Base-by-base conservation (phyloP, 225 moss, liverwort and hornwort genomes). In the Anthoceros angustus region DNA sequence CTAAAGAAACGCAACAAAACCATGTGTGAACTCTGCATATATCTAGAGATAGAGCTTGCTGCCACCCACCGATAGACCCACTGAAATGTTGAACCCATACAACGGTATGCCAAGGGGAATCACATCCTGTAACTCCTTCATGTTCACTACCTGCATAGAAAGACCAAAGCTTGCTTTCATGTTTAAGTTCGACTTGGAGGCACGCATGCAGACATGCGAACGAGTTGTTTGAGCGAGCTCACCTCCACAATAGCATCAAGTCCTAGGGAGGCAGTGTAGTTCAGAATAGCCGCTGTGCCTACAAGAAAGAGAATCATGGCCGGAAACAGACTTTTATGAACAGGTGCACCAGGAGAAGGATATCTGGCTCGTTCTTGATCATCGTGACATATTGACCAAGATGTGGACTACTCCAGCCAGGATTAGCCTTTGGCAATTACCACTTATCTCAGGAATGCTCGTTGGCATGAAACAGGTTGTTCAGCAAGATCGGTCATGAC, bases 201-300 rank as follows among this genome's bases (percentile, higher is more conserved):
- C 18, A 55, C 5, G 7, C 16, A 18, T 18, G 46, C 46, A 48
- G 18, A 48, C 18, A 18, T 12, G 46, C 46, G 23, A 7, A 18
- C 7, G 55, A 55, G 14, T 0, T 4, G 18, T 18, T 23, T 6
- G 55, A 55, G 55, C n/a, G 55, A 46, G 45, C 23, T 55, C 10
- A 94, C 94, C 91, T 95, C 94, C 74, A 95, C 75, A 74, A 88
- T 74, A 72, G 79, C 78, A 88, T 95, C 90, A 66, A 95, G 91
- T 66, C 94, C 94, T 40, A 95, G 71, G 42, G 91, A 83, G 64
- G 86, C 82, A 16, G 88, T 77, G 62, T 83, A 95, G 65, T 88
- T 85, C 79, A 84, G 72, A 68, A 95, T 95, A 62, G 83, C 85
- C 67, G 88, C 80, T 55, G 86, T 80, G 75, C 95, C 95, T 95